phyloP scores from a whole-genome alignment of 2,329 filamentous ascomycete genomes.

The Pseudogymnoascus sp. region DNA sequence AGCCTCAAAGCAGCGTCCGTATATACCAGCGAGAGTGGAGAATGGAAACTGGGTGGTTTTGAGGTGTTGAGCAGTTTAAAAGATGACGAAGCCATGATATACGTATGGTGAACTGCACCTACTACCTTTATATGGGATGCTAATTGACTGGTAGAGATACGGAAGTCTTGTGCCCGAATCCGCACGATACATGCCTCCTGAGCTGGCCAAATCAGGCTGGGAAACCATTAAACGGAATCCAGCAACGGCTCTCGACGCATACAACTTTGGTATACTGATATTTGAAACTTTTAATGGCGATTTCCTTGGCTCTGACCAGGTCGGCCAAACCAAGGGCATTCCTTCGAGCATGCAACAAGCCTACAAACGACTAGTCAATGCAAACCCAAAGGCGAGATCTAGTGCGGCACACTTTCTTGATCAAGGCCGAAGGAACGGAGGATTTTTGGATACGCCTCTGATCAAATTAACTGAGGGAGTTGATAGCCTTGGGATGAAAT shows the following conservation, averaged over 20 bases:
- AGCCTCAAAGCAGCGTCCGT: slow-evolving; percentile 76
- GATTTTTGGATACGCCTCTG: slow-evolving; percentile 87
- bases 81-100: slow-evolving; percentile 89
- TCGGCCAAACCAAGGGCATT: slow-evolving; percentile 76
- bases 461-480: slow-evolving; percentile 90
- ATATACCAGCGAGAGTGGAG: slow-evolving; percentile 90
- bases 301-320: slow-evolving; percentile 67
- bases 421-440: slow-evolving; percentile 69
- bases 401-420: slow-evolving; percentile 82
- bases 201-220: slow-evolving; percentile 83
- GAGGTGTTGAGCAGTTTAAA: slow-evolving; percentile 92
- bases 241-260: slow-evolving; percentile 74
- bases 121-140: too few relatives aligned
- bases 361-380: slow-evolving; percentile 81
- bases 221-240: slow-evolving; percentile 78
- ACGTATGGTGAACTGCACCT: too few relatives aligned
- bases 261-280: slow-evolving; percentile 73
- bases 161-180: slow-evolving; percentile 82
- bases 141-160: too few relatives aligned
- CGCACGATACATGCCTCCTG: slow-evolving; percentile 74
- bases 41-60: slow-evolving; percentile 95
- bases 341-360: slow-evolving; percentile 82
- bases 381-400: slow-evolving; percentile 80
- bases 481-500: slow-evolving; percentile 85
- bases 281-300: slow-evolving; percentile 88